phyloP scores from a whole-genome alignment of 805 yeast genomes.

The Metschnikowia kofuensis region DNA sequence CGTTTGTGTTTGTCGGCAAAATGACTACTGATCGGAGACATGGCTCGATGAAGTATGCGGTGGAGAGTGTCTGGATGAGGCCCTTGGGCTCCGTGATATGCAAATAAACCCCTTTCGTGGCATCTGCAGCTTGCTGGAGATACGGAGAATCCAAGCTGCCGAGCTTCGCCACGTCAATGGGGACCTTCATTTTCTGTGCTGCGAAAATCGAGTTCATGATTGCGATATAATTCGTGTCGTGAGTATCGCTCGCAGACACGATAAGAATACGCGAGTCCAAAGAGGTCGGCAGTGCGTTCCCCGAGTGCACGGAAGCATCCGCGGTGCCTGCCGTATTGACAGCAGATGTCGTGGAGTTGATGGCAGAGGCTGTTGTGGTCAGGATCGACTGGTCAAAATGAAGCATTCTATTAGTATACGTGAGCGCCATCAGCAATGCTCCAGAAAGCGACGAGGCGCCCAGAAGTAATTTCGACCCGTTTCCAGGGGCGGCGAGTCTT shows the following conservation, averaged over 20 bases:
- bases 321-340: conserved; percentile 13
- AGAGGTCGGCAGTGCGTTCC: conserved; percentile 17
- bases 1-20: conserved; percentile 77
- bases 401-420: conserved; percentile 70
- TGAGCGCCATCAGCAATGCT: conserved; percentile 77
- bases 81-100: conserved; percentile 68
- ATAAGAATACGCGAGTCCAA: conserved; percentile 42
- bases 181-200: conserved; percentile 86
- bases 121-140: conserved; percentile 93
- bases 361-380: conserved; percentile 44
- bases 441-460: conserved; percentile 52
- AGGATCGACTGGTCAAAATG: conserved; percentile 46
- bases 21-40: conserved; percentile 71
- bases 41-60: conserved; percentile 87
- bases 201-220: conserved; percentile 95
- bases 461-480: conserved; percentile 12
- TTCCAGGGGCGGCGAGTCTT: conserved; percentile 14
- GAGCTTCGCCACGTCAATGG: conserved; percentile 87
- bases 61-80: conserved; percentile 72
- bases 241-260: conserved; percentile 73
- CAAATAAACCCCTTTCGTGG: conserved; percentile 87
- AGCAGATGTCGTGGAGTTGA: conserved; percentile 35
- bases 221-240: conserved; percentile 75
- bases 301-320: conserved; percentile 11
- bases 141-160: conserved; percentile 66